Evolutionary conservation across 73 alveolate genomes (phyloP), one percentile per base, ranked within the genome.

Genomic region (Symbiodinium natans): DNA sequence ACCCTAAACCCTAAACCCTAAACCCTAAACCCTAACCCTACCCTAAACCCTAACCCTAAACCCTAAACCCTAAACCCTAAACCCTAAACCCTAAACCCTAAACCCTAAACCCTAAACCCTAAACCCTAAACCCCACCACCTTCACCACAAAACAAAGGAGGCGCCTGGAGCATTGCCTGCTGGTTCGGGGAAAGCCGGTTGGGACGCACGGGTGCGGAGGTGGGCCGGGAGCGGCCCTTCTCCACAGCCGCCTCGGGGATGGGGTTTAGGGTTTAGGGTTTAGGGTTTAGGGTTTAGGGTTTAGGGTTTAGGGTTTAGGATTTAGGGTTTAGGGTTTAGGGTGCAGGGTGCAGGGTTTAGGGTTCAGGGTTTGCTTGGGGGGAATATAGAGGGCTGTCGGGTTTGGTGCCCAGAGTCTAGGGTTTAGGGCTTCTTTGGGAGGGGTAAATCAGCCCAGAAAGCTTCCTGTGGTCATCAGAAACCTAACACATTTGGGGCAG

Each of bases 81-180:
- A 56, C 31, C 74, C 74, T 19, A 19, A 46, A 46, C 38, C 77
- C 8, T 23, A 3, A 3, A 59, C 38, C 5, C 36, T 25, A 56
- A 56, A 56, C 75, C 2, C 27, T 56, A 56, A 63, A 63, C 77
- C 77, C 77, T 19, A 59, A 59, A 59, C 77, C 36, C 77, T 59
- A 59, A 59, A 3, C 36, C 77, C 34, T 59, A 59, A 59, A 59
- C n/a, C 77, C 77, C 31, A n/a, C n/a, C n/a, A n/a, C n/a, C n/a
- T n/a, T n/a, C n/a, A n/a, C 4, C 63, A 17, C 13, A 1, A 48
- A 48, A 48, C 17, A 2, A 29, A 63, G 9, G 36, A 3, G 31
- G 59, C 42, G 31, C 94, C 94, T 86, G 94, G 63, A 86, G 94
- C 94, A 86, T 86, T 59, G 94, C 94, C 94, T 86, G 94, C 34